These are phyloP conservation scores for Pelargonium citronellum DNA, from an alignment of 441 rosid species.

Conservation along the genomic window DNA sequence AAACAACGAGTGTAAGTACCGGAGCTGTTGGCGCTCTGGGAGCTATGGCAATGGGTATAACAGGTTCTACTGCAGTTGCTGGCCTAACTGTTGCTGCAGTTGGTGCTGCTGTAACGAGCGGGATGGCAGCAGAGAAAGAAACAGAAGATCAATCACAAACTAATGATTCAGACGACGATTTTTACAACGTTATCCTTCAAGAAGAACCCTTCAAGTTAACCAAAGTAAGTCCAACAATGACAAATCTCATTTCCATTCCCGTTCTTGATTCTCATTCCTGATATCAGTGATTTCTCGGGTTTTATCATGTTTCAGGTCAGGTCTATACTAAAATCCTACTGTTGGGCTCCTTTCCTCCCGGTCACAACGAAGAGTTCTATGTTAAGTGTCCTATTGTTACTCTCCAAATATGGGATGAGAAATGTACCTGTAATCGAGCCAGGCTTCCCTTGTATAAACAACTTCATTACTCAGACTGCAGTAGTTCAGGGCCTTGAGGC, in stretches of 20 bases:
- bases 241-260: no score
- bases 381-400: constrained; percentile 73
- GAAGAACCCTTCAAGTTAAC: constrained; percentile 94
- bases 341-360: constrained; percentile 77
- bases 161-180: constrained; percentile 58
- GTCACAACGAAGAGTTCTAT: constrained; percentile 66
- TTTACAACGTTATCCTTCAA: constrained; percentile 62
- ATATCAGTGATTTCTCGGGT: background rate
- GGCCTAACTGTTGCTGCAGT: constrained; percentile 65
- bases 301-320: constrained; percentile 45
- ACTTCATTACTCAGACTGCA: constrained; percentile 82
- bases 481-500: constrained; percentile 70
- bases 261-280: background rate
- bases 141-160: constrained; percentile 26
- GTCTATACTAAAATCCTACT: constrained; percentile 60
- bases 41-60: constrained; percentile 53
- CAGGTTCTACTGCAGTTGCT: constrained; percentile 62
- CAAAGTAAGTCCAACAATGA: constrained; percentile 34
- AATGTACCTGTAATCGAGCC: constrained; percentile 72
- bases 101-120: constrained; percentile 74
- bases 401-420: constrained; percentile 73
- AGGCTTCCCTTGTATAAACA: constrained; percentile 57
- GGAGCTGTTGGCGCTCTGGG: constrained; percentile 57
- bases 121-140: constrained; percentile 56
- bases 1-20: background rate